Evolutionary conservation across 768 basidiomycete species (phyloP).

Genomic region (Termitomyces sp.): DNA sequence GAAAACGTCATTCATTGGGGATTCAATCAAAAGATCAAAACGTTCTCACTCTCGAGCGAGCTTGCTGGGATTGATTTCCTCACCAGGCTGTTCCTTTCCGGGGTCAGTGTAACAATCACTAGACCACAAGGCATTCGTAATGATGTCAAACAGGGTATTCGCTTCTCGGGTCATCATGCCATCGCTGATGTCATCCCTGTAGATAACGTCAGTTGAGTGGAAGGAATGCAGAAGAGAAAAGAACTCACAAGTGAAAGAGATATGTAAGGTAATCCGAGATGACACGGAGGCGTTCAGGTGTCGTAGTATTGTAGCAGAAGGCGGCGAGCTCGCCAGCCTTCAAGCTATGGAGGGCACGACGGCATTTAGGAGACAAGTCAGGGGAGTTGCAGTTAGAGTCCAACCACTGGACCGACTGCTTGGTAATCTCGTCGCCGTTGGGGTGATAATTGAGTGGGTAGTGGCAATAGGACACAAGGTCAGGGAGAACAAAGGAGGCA

Average conservation of each 20-base stretch:
- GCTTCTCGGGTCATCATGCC: constrained; percentile 70
- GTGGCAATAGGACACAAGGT: constrained; percentile 49
- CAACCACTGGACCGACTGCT: constrained; percentile 48
- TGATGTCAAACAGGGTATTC: constrained; percentile 52
- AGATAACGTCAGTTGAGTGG: constrained; percentile 6
- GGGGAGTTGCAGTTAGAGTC: constrained; percentile 45
- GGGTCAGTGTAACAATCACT: constrained; percentile 41
- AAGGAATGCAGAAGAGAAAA: constrained; percentile 6
- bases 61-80: constrained; percentile 53
- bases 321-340: constrained; percentile 68
- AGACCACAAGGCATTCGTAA: constrained; percentile 70
- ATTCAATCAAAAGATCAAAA: constrained; percentile 10
- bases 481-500: constrained; percentile 49
- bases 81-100: constrained; percentile 34
- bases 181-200: constrained; percentile 71
- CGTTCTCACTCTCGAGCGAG: constrained; percentile 67
- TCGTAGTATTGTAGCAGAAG: constrained; percentile 55
- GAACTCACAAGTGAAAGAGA: constrained; percentile 48
- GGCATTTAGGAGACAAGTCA: constrained; percentile 39
- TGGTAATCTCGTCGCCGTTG: constrained; percentile 42
- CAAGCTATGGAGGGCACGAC: constrained; percentile 49
- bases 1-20: constrained; percentile 2
- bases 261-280: constrained; percentile 69
- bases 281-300: constrained; percentile 54
- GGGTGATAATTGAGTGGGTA: constrained; percentile 43